A percentile compares a stretch with the other conserved stretches of the same genome.
Conservation (phyloP, 202 grass and related monocot species). For the Eragrostis tef region DNA sequence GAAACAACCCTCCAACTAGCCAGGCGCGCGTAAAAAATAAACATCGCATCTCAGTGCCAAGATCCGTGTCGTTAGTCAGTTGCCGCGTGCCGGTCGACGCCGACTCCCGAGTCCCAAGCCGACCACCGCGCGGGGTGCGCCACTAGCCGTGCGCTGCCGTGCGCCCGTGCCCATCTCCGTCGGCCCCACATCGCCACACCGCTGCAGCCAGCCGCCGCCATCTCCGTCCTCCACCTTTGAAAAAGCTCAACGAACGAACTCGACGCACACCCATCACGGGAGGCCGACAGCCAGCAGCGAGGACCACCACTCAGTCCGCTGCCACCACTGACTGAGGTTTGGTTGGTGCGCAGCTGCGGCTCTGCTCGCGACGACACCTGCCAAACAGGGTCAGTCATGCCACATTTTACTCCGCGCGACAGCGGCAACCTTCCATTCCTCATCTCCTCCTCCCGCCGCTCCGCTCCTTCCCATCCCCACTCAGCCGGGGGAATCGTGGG, state of each 20-base stretch:
- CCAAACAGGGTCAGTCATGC: neutral
- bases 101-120: neutral
- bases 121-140: neutral
- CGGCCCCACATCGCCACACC: too few relatives aligned
- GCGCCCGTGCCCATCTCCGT: too few relatives aligned
- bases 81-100: neutral
- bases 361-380: constrained; percentile 3
- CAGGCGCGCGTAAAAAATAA: too few relatives aligned
- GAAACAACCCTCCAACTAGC: too few relatives aligned
- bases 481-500: neutral
- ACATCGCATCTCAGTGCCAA: too few relatives aligned
- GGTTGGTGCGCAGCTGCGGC: neutral
- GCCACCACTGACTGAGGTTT: neutral
- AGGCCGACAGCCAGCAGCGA: neutral
- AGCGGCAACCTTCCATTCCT: neutral
- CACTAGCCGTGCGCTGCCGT: neutral
- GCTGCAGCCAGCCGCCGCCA: too few relatives aligned
- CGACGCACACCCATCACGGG: neutral
- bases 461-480: too few relatives aligned
- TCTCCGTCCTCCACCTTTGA: neutral
- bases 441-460: neutral
- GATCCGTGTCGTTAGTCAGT: too few relatives aligned
- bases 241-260: neutral
- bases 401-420: neutral
- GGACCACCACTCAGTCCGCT: neutral